Evolutionary conservation across 306 rosid species (phyloP).

Genomic region (Phaseolus lunatus): DNA sequence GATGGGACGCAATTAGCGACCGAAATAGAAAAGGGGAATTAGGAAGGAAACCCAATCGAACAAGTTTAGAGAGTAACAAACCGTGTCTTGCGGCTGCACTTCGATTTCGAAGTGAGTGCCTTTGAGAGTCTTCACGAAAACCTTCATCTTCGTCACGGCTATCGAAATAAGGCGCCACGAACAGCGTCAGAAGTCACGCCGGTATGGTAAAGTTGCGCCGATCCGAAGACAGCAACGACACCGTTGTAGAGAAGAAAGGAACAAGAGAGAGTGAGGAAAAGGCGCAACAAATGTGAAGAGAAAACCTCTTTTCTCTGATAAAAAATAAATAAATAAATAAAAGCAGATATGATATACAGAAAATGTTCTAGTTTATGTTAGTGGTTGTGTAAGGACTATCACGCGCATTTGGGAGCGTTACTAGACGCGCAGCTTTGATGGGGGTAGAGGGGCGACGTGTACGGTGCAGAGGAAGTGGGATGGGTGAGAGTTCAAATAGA

Average conservation of each 20-base stretch:
- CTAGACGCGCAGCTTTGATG: not conserved
- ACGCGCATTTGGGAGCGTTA: not conserved
- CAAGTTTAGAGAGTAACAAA: slow-evolving; percentile 34
- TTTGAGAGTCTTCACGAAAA: slow-evolving; percentile 88
- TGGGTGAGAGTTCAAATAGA: no score
- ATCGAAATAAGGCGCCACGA: slow-evolving; percentile 40
- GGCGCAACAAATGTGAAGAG: slow-evolving; percentile 43
- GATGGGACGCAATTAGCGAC: slow-evolving; percentile 6
- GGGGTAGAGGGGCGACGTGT: not conserved
- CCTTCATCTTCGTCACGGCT: slow-evolving; percentile 67
- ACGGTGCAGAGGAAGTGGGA: not conserved
- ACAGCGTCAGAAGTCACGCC: slow-evolving; percentile 45
- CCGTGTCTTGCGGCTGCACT: slow-evolving; percentile 79
- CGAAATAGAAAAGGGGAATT: not conserved
- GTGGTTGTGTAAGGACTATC: not conserved
- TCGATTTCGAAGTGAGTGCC: slow-evolving; percentile 90
- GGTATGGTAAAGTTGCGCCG: slow-evolving; percentile 46
- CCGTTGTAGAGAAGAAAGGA: slow-evolving; percentile 17
- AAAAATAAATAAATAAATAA: not conserved
- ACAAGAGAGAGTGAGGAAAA: slow-evolving; percentile 42
- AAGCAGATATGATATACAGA: not conserved
- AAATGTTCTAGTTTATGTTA: slow-evolving; percentile 42
- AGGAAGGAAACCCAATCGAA: not conserved
- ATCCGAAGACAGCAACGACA: slow-evolving; percentile 52
- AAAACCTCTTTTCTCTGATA: not conserved